These are phyloP conservation scores for Aspergillus biplanus DNA, from an alignment of 495 filamentous ascomycete species.

Conservation along the genomic window DNA sequence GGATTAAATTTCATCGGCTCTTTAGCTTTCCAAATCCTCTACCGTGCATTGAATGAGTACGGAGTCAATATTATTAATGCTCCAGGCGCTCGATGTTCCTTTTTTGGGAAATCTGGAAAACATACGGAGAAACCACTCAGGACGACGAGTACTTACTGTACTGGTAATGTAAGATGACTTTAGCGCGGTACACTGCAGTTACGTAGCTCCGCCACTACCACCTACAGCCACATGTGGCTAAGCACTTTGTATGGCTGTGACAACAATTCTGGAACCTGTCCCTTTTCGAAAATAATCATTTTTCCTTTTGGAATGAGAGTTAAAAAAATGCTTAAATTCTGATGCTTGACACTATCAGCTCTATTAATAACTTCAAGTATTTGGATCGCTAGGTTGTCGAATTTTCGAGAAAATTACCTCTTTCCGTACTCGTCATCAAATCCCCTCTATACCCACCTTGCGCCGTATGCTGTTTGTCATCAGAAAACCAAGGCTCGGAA, in stretches of 20 bases:
- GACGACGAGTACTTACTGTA: too few relatives aligned
- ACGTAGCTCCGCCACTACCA: not conserved
- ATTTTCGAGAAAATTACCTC: constrained; percentile 1
- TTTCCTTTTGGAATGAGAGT: not conserved
- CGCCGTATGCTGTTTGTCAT: not conserved
- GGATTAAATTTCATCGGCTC: too few relatives aligned
- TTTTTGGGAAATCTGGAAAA: not conserved
- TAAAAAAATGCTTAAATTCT: constrained; percentile 1
- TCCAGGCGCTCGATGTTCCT: not conserved
- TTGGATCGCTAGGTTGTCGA: not conserved
- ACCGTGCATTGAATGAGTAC: not conserved
- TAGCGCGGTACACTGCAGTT: not conserved
- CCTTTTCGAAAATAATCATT: not conserved
- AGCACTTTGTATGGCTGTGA: not conserved
- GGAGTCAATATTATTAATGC: too few relatives aligned
- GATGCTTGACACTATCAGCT: not conserved
- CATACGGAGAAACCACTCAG: not conserved
- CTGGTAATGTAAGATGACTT: constrained; percentile 13
- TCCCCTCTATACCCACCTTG: not conserved
- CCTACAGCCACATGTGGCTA: constrained; percentile 5
- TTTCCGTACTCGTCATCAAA: constrained; percentile 1
- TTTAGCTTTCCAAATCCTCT: not conserved
- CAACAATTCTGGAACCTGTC: not conserved
- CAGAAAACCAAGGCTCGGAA: not conserved
- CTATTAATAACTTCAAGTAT: not conserved